These are phyloP conservation scores for Symbiodinium pilosum DNA, from an alignment of 73 alveolate genomes.

Conservation along the genomic window DNA sequence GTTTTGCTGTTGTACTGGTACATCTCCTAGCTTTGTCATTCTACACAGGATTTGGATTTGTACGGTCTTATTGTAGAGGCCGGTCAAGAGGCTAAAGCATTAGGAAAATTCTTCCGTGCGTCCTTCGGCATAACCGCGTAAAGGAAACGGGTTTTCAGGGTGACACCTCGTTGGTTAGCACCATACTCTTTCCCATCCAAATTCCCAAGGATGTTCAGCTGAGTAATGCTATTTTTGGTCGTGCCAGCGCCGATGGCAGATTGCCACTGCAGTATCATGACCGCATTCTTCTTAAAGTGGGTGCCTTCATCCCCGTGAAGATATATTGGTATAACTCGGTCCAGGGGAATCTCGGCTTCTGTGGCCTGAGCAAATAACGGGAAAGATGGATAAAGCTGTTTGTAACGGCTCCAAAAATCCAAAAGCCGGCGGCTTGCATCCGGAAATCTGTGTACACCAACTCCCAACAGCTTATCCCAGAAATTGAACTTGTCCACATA, in stretches of 20 bases:
- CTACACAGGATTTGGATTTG: not conserved
- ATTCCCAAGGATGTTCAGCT: not conserved
- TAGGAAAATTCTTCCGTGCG: not conserved
- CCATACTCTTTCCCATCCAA: not conserved
- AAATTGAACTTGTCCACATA: not conserved
- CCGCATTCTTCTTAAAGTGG: not conserved
- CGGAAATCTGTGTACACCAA: not conserved
- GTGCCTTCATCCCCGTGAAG: slow-evolving; percentile 37
- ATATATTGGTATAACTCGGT: not conserved
- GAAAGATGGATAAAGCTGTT: not conserved
- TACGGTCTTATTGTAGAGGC: not conserved
- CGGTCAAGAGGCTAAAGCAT: not conserved
- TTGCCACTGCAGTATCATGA: slow-evolving; percentile 34
- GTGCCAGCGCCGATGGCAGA: slow-evolving; percentile 30
- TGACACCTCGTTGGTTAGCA: not conserved
- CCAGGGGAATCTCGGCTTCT: not conserved
- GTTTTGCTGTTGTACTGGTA: not conserved
- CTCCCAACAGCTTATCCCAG: not conserved
- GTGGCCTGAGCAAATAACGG: not conserved
- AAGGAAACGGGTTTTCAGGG: not conserved
- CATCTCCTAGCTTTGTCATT: no score
- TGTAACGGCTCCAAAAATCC: not conserved
- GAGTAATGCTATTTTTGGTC: no score
- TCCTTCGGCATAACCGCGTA: not conserved
- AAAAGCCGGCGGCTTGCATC: not conserved